Conservation (phyloP, 305 asterid species). For the Fraxinus velutina region DNA sequence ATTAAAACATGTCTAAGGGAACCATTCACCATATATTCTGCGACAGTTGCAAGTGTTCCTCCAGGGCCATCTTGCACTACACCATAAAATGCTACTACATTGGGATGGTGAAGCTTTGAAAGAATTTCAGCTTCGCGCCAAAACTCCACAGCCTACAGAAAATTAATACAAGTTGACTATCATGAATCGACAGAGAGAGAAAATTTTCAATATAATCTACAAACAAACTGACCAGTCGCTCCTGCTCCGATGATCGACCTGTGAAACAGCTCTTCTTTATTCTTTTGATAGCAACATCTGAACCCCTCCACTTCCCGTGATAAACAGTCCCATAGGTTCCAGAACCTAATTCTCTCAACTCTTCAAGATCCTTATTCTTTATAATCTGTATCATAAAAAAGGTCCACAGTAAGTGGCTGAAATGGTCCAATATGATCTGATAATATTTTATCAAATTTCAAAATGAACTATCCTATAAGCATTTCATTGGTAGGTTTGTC, state of each 20-base stretch:
- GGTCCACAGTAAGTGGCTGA: slow-evolving; percentile 8
- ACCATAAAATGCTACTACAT: slow-evolving; percentile 93
- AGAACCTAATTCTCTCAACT: slow-evolving; percentile 83
- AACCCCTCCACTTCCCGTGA: slow-evolving; percentile 96
- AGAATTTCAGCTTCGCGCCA: slow-evolving; percentile 96
- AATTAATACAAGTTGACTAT: slow-evolving; percentile 18
- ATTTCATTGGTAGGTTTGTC: not conserved
- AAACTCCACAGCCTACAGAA: slow-evolving; percentile 63
- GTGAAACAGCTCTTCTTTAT: slow-evolving; percentile 82
- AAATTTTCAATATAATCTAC: not conserved
- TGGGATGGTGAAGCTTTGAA: slow-evolving; percentile 92
- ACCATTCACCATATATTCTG: slow-evolving; percentile 90
- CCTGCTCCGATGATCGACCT: slow-evolving; percentile 84
- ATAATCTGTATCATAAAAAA: slow-evolving; percentile 51
- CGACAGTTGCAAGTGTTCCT: slow-evolving; percentile 82
- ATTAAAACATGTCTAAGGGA: slow-evolving; percentile 80
- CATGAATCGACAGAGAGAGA: slow-evolving; percentile 5
- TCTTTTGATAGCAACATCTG: slow-evolving; percentile 93
- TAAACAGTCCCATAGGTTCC: slow-evolving; percentile 95
- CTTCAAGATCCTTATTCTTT: slow-evolving; percentile 81
- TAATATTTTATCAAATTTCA: not conserved
- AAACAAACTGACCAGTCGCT: slow-evolving; percentile 55
- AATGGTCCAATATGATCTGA: not conserved
- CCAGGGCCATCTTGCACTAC: slow-evolving; percentile 96
- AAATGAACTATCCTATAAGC: not conserved